Evolutionary conservation across 1,139 yeast species (phyloP).

Genomic region (Tardiomyces digboiensis): DNA sequence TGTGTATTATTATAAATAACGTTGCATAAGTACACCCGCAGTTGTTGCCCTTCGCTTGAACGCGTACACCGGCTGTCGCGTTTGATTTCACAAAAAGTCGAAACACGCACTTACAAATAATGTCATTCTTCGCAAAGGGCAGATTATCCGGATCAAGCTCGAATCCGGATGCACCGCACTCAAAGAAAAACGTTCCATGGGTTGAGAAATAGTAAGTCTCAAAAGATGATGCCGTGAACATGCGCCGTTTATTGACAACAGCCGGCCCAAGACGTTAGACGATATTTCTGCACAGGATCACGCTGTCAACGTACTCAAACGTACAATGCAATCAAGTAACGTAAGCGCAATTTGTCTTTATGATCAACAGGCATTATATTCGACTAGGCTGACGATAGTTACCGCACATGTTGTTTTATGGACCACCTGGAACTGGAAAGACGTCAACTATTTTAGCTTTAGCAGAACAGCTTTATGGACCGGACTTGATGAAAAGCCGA

Average conservation of each 20-base stretch:
- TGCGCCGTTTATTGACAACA: conserved; percentile 1
- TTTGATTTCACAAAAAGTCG: not conserved
- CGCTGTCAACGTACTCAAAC: conserved; percentile 76
- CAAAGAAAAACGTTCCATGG: conserved; percentile 40
- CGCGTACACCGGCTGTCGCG: too few relatives aligned
- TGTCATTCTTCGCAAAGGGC: not conserved
- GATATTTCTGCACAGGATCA: conserved; percentile 92
- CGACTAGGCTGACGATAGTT: conserved; percentile 19
- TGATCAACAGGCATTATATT: not conserved
- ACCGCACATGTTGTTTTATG: conserved; percentile 94
- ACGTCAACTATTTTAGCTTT: conserved; percentile 88
- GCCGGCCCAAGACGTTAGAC: conserved; percentile 67
- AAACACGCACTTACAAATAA: not conserved
- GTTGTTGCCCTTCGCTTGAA: too few relatives aligned
- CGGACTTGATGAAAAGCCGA: conserved; percentile 52
- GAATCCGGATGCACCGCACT: not conserved
- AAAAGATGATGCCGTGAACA: not conserved
- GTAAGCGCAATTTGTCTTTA: conserved; percentile 12
- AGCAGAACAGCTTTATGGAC: conserved; percentile 74
- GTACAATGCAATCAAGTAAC: conserved; percentile 69
- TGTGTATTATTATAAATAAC: too few relatives aligned
- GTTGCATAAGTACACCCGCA: too few relatives aligned
- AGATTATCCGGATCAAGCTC: not conserved
- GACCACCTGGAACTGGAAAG: conserved; percentile 98
- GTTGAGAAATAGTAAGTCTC: conserved; percentile 56